Evolutionary conservation across 1,139 yeast genomes (phyloP), one percentile per base, ranked within the genome.

Genomic region (Kodamaea fungicola): DNA sequence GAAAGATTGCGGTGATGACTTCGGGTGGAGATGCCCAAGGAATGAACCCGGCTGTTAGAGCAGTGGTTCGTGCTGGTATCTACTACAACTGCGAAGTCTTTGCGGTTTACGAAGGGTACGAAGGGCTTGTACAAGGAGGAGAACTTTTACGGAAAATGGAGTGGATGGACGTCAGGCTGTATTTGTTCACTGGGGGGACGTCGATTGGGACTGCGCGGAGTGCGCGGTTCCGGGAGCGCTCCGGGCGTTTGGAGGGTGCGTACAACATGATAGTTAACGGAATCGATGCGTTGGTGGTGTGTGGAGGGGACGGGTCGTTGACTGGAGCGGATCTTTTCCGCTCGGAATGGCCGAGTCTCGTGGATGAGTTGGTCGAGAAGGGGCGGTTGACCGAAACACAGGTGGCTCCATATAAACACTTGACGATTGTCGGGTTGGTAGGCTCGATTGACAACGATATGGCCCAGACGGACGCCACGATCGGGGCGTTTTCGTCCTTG

Each of bases 1-100:
- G 50, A 42, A 69, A 71, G 62, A 81, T 84, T 41, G 94, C 86
- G 1, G 87, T 84, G 16, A 84, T 84, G 92, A 84, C 94, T 2
- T 82, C 90, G 1, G 94, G 94, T 46, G 94, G 94, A 54, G 94
- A 84, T 57, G 83, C 92, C 33, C 92, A 87, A 12, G 94, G 94
- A 50, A 84, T 84, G 94, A 82, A 82, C 55, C 87, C 92, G 6
- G 83, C 80, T 22, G 92, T 84, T 7, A 70, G 92, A 47, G 90
- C 92, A 2, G 87, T 84, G 37, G 84, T 83, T 7, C 67, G 94
- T 49, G 78, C 90, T 0, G 85, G 86, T 38, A 80, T 84, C 46
- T 79, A 69, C 61, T 67, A 75, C 44, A 86, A 82, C 8, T 83
- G 90, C 56, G 83, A 80, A 49, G 84, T 83, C 2, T 84, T 69